Evolutionary conservation across 331 rosid species (phyloP).

Genomic region (Erythrophleum ivorense): DNA sequence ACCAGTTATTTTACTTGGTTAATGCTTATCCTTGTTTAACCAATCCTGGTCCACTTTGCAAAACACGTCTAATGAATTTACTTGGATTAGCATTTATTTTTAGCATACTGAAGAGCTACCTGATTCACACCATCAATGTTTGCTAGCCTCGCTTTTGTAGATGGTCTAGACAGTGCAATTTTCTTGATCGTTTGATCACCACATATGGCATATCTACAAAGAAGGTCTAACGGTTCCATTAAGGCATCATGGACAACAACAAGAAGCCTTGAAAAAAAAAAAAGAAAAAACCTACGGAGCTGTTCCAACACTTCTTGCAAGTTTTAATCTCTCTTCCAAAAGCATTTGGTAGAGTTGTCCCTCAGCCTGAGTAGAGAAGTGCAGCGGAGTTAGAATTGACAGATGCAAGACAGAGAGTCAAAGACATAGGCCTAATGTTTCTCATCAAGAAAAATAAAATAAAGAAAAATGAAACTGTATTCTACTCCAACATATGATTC

Average conservation of each 20-base stretch:
- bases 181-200: slow-evolving; percentile 83
- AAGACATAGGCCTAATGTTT: slow-evolving; percentile 26
- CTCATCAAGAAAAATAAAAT: slow-evolving; percentile 32
- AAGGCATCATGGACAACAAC: slow-evolving; percentile 36
- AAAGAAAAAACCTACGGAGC: slow-evolving; percentile 82
- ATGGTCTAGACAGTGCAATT: slow-evolving; percentile 83
- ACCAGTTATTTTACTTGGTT: slow-evolving; percentile 28
- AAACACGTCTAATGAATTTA: not conserved
- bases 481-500: slow-evolving; percentile 17
- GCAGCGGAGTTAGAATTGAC: slow-evolving; percentile 30
- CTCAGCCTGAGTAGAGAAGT: slow-evolving; percentile 62
- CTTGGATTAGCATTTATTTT: not conserved
- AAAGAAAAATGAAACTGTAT: slow-evolving; percentile 2
- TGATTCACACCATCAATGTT: slow-evolving; percentile 93
- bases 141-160: slow-evolving; percentile 88
- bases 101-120: slow-evolving; percentile 51
- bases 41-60: slow-evolving; percentile 15
- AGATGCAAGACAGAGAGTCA: slow-evolving; percentile 32
- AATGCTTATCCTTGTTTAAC: slow-evolving; percentile 15
- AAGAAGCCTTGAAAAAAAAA: slow-evolving; percentile 16
- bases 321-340: slow-evolving; percentile 88
- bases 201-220: slow-evolving; percentile 82
- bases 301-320: slow-evolving; percentile 76
- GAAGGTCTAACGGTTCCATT: slow-evolving; percentile 24
- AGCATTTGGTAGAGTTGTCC: slow-evolving; percentile 67